Evolutionary conservation across 2,329 filamentous ascomycete genomes (phyloP).

Genomic region (Drechslerella coelobrocha): DNA sequence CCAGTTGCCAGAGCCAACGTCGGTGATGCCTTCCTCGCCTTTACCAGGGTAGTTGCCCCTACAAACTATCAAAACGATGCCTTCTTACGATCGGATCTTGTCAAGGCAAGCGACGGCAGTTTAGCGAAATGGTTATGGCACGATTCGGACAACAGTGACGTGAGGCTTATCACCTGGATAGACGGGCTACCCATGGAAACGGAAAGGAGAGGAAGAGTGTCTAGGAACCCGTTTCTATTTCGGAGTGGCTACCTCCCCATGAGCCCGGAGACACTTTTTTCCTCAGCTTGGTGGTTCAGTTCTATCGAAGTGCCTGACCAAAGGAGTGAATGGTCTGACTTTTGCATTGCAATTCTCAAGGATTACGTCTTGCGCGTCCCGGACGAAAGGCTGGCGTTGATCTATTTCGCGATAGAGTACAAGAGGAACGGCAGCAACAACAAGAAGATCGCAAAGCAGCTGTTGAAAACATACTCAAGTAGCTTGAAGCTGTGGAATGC

Average conservation of each 20-base stretch:
- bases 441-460: slow-evolving; percentile 73
- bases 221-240: slow-evolving; percentile 56
- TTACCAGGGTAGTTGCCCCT: slow-evolving; percentile 66
- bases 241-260: slow-evolving; percentile 58
- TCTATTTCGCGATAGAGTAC: slow-evolving; percentile 60
- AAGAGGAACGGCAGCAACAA: slow-evolving; percentile 58
- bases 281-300: slow-evolving; percentile 62
- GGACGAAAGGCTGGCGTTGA: slow-evolving; percentile 69
- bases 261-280: slow-evolving; percentile 66
- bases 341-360: slow-evolving; percentile 31
- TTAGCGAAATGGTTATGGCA: slow-evolving; percentile 54
- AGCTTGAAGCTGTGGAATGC: slow-evolving; percentile 76
- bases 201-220: slow-evolving; percentile 49
- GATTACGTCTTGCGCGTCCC: slow-evolving; percentile 54
- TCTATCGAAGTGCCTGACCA: slow-evolving; percentile 57
- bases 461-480: slow-evolving; percentile 73
- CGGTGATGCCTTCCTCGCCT: slow-evolving; percentile 71
- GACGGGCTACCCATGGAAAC: slow-evolving; percentile 53
- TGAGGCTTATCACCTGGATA: slow-evolving; percentile 50
- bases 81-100: slow-evolving; percentile 62
- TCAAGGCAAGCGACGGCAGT: slow-evolving; percentile 42
- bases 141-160: slow-evolving; percentile 19
- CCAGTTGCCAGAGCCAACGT: slow-evolving; percentile 33
- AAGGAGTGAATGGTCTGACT: slow-evolving; percentile 9
- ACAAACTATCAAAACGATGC: slow-evolving; percentile 60